Base-by-base conservation (phyloP, 805 yeast species). In the Kodamaea hsintzibuensis region DNA sequence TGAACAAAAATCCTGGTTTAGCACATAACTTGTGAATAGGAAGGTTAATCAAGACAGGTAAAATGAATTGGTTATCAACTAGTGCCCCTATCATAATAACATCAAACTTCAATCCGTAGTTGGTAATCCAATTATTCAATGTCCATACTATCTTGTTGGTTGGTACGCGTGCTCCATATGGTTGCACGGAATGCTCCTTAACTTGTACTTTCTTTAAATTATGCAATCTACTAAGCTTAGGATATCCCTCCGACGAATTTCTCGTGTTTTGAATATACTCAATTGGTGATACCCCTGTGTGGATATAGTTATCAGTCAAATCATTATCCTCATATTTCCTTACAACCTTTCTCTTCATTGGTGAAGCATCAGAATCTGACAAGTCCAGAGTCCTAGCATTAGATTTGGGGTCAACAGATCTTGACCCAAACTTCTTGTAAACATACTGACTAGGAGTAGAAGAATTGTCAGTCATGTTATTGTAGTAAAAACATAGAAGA, bases 11-110 rank as follows among this genome's bases (percentile, higher is more conserved):
- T 0, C 97, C 96, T 0, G 98, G 97, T 58, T 86, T 87, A 0
- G 96, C 81, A 52, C 95, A 83, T 33, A 92, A 72, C 62, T 77
- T 83, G 57, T 84, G 86, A 4, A 92, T 73, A 0, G 97, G 96
- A 45, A 91, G 71, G 58, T 80, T 81, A 1, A 80, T 70, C 19
- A 92, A 72, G 1, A 86, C 61, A 0, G 89, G 88, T 44, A 82
- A 76, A 16, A 88, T 73, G 52, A 88, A 79, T 62, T 85, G 91
- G 62, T 87, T 84, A 58, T 88, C 92, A 1, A 87, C 81, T 49
- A 93, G 74, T 2, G 95, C 93, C 0, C 96, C 96, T 52, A 92
- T 83, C 96, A 93, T 90, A 12, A 93, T 88, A 9, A 91, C 96
- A 66, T 92, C 97, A 68, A 92, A 93, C 55, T 82, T 82, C 39